Conservation (phyloP, 352 stramenopile genomes). For the Phytophthora multivora region DNA sequence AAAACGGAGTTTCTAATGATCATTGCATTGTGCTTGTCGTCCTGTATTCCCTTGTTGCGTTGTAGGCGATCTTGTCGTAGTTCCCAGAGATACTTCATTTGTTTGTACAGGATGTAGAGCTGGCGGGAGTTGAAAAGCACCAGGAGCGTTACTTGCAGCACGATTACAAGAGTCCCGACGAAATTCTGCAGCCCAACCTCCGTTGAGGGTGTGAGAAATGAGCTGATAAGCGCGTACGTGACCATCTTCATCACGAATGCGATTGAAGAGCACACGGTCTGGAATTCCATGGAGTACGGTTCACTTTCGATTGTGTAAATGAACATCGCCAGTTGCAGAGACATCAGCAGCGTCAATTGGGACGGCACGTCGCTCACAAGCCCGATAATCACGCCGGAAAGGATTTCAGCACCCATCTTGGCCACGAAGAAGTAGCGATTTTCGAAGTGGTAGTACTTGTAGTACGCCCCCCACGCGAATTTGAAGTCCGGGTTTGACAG, state of each 20-base stretch:
- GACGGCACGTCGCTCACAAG: conserved; percentile 76
- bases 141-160: conserved; percentile 67
- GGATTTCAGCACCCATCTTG: conserved; percentile 80
- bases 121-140: conserved; percentile 80
- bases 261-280: conserved; percentile 67
- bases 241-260: conserved; percentile 87
- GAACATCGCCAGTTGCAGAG: conserved; percentile 75
- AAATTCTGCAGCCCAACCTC: conserved; percentile 56
- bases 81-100: conserved; percentile 66
- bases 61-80: conserved; percentile 47
- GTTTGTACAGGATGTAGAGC: conserved; percentile 80
- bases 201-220: conserved; percentile 64
- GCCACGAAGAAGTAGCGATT: conserved; percentile 77
- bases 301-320: conserved; percentile 67
- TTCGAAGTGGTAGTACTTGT: conserved; percentile 79
- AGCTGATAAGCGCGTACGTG: conserved; percentile 82
- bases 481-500: conserved; percentile 73
- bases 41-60: conserved; percentile 29
- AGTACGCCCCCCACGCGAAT: conserved; percentile 81
- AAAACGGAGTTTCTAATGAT: conserved; percentile 40
- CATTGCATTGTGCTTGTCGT: conserved; percentile 32
- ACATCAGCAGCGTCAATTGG: conserved; percentile 75
- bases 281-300: conserved; percentile 77
- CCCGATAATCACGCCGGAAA: conserved; percentile 74
- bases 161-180: conserved; percentile 64